These are phyloP conservation scores for Aegilops speltoides DNA, from an alignment of 176 grass and related monocot genomes.

Conservation along the genomic window DNA sequence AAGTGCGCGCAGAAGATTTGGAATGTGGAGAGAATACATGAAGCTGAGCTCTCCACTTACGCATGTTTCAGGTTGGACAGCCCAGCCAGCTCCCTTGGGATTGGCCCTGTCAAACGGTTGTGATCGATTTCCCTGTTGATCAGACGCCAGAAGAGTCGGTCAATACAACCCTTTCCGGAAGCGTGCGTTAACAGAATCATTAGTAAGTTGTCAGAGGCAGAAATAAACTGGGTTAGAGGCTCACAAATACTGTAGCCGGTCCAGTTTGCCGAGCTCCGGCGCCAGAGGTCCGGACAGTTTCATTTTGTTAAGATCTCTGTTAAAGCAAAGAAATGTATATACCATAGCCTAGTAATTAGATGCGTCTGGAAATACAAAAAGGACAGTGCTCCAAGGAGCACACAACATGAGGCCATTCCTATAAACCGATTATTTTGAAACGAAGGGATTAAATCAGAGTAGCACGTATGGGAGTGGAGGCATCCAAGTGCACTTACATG, in stretches of 20 bases:
- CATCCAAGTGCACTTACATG: not conserved
- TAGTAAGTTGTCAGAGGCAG: too few species aligned
- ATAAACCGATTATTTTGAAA: too few species aligned
- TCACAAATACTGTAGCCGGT: slow-evolving; percentile 4
- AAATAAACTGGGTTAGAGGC: not conserved
- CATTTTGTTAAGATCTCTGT: not conserved
- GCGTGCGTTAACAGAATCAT: not conserved
- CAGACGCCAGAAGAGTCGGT: not conserved
- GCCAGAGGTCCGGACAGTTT: not conserved
- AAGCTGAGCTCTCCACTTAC: slow-evolving; percentile 42
- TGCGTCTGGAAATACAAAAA: too few species aligned
- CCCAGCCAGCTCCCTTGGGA: slow-evolving; percentile 62
- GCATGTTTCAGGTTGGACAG: slow-evolving; percentile 31
- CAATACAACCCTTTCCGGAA: not conserved
- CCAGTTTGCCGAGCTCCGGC: not conserved
- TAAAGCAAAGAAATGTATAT: not conserved
- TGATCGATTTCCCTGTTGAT: slow-evolving; percentile 55
- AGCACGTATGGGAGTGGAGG: too few species aligned
- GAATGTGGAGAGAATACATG: not conserved
- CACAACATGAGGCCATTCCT: too few species aligned
- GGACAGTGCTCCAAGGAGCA: too few species aligned
- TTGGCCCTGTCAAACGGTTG: slow-evolving; percentile 67
- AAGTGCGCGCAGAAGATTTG: not conserved
- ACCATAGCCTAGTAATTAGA: too few species aligned
- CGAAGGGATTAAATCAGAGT: too few species aligned